These are phyloP conservation scores for Xanthoconium purpureum DNA, from an alignment of 768 basidiomycete species.

Conservation along the genomic window DNA sequence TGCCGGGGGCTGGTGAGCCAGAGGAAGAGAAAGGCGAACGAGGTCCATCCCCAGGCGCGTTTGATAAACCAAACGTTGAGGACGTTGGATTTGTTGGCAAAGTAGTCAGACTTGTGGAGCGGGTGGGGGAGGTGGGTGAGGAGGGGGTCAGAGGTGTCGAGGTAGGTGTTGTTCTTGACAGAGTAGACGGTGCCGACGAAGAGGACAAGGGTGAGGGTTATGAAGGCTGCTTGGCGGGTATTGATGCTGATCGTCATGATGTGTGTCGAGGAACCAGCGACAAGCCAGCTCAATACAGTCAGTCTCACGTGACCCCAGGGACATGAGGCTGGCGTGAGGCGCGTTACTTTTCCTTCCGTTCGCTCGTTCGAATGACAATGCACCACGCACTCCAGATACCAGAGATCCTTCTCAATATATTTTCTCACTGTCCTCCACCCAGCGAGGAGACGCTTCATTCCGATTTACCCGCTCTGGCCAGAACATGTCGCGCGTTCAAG, in stretches of 20 bases:
- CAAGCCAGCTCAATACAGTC: too few relatives aligned
- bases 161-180: constrained; percentile 59
- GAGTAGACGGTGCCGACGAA: constrained; percentile 66
- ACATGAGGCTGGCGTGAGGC: too few relatives aligned
- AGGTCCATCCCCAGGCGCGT: constrained; percentile 88
- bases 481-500: not conserved
- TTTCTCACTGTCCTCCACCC: not conserved
- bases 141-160: constrained; percentile 81
- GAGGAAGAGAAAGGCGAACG: constrained; percentile 56
- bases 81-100: constrained; percentile 75
- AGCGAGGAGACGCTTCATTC: not conserved
- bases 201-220: constrained; percentile 44
- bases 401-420: constrained; percentile 5
- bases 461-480: not conserved
- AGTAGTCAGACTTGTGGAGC: constrained; percentile 60
- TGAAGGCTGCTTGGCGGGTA: constrained; percentile 35
- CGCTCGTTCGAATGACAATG: not conserved
- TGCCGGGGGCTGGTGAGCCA: constrained; percentile 55
- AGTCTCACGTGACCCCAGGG: not conserved
- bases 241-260: constrained; percentile 21
- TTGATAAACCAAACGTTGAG: constrained; percentile 91
- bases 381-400: constrained; percentile 2
- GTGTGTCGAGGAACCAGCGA: not conserved
- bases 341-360: too few relatives aligned
- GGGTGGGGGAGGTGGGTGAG: constrained; percentile 69